These are phyloP conservation scores for Leptographium wingfieldii DNA, from an alignment of 2,329 filamentous ascomycete genomes.

Conservation along the genomic window DNA sequence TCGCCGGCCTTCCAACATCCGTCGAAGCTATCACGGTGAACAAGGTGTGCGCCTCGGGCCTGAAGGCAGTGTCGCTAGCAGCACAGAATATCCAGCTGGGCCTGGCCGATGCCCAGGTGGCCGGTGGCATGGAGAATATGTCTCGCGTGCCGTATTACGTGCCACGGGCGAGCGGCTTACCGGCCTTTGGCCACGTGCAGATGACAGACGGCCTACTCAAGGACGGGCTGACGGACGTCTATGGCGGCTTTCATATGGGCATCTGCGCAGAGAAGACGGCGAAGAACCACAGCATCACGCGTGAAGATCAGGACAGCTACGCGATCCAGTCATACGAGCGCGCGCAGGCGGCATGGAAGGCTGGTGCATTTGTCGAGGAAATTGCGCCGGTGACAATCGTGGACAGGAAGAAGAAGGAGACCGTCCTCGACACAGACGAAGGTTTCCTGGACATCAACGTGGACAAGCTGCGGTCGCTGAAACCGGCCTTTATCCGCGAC, in stretches of 20 bases:
- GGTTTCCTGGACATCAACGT: conserved; percentile 77
- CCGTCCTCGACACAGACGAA: conserved; percentile 69
- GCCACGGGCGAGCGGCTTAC: conserved; percentile 66
- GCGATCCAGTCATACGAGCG: conserved; percentile 82
- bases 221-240: conserved; percentile 92
- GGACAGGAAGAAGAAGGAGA: conserved; percentile 60
- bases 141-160: conserved; percentile 85
- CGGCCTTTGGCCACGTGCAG: conserved; percentile 76
- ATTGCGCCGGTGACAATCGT: conserved; percentile 80
- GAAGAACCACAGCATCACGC: conserved; percentile 68
- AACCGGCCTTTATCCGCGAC: conserved; percentile 80
- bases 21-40: conserved; percentile 90
- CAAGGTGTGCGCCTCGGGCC: conserved; percentile 92
- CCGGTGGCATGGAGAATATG: conserved; percentile 98
- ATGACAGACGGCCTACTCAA: conserved; percentile 88
- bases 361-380: conserved; percentile 74
- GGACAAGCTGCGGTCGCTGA: conserved; percentile 75
- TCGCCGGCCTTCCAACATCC: conserved; percentile 68
- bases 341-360: conserved; percentile 79
- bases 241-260: conserved; percentile 96
- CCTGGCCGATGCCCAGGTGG: conserved; percentile 74
- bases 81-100: conserved; percentile 93
- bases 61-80: conserved; percentile 83
- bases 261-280: conserved; percentile 92
- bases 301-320: conserved; percentile 83